Evolutionary conservation across 139 green algal species (phyloP).

Genomic region (Chlamydomonas schloesseri): DNA sequence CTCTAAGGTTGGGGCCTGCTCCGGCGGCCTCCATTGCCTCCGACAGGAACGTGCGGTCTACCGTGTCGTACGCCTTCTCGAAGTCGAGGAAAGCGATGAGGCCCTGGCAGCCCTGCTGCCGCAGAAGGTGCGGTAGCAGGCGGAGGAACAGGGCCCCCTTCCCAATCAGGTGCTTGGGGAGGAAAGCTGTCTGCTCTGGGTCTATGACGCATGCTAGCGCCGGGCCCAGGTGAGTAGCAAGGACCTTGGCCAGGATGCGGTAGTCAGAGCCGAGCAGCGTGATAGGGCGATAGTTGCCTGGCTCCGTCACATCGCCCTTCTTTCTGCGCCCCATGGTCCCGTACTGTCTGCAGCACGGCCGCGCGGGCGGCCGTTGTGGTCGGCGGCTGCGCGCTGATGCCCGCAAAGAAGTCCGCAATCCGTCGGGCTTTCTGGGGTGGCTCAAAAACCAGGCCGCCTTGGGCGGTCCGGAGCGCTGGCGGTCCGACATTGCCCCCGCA

Average conservation of each 20-base stretch:
- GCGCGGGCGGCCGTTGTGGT: no score
- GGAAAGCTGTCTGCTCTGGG: constrained; percentile 53
- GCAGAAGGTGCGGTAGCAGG: constrained; percentile 7
- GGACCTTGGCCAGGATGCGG: constrained; percentile 42
- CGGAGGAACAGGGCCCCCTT: constrained; percentile 33
- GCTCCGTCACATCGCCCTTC: neutral
- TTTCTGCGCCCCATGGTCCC: neutral
- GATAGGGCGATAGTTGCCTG: constrained; percentile 38
- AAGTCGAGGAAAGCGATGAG: neutral
- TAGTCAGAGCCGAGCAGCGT: constrained; percentile 58
- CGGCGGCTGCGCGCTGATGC: no score
- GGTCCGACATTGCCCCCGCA: no score
- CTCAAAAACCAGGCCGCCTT: no score
- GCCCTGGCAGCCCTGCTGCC: neutral
- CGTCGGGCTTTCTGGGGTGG: no score
- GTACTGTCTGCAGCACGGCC: no score
- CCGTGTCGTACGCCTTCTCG: neutral
- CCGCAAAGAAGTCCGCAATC: no score
- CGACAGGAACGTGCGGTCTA: neutral
- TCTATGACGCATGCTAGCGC: constrained; percentile 9
- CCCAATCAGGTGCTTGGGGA: constrained; percentile 44
- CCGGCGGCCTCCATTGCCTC: neutral
- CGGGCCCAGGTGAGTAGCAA: constrained; percentile 21
- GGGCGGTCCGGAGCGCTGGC: no score
- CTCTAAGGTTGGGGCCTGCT: neutral